Base-by-base conservation (phyloP, 106 monocot species). In the Cymbidium sinense region DNA sequence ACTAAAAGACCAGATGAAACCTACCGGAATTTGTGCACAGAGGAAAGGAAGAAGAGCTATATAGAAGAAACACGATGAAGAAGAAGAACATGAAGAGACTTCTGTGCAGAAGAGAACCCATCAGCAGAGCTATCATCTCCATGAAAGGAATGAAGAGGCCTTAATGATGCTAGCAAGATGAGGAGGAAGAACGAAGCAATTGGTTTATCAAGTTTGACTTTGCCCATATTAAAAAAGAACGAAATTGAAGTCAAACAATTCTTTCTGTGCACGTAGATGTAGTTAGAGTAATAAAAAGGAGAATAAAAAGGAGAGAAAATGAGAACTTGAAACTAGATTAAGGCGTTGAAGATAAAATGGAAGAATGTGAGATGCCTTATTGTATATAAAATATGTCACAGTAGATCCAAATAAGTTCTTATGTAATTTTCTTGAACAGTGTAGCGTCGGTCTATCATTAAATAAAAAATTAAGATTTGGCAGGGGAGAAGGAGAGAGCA, bases 11-110 rank as follows among this genome's bases (percentile, higher is more conserved):
- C n/a, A n/a, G 64, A 50, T 25, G 21, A 30, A 75, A 78, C 87
- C 64, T 64, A 93, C 92, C 67, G 13, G 84, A 89, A 74, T 93
- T 74, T 5, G 86, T 85, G 78, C 92, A 93, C 43, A 89, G 30
- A 21, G 85, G 87, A 9, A 89, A 77, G 29, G 81, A 82, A 35
- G 71, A 77, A 18, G 83, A 71, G 31, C 64, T n/a, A n/a, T n/a
- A n/a, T n/a, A n/a, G 27, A 81, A 76, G 17, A 82, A 23, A n/a
- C n/a, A n/a, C n/a, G n/a, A n/a, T 39, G 19, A 58, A 34, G 67
- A 31, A 67, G 70, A 54, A 75, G 54, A 61, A 82, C 28, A 79
- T 71, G 29, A 30, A 85, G 54, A 47, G 75, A 23, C 0, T 43
- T 74, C 19, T 39, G 50, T 52, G 12, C 10, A 65, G 80, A 50